Percentiles rank a stretch among this genome's conserved stretches.
Evolutionary conservation across 768 basidiomycete species (phyloP).

Genomic region (Tulasnella sp.): DNA sequence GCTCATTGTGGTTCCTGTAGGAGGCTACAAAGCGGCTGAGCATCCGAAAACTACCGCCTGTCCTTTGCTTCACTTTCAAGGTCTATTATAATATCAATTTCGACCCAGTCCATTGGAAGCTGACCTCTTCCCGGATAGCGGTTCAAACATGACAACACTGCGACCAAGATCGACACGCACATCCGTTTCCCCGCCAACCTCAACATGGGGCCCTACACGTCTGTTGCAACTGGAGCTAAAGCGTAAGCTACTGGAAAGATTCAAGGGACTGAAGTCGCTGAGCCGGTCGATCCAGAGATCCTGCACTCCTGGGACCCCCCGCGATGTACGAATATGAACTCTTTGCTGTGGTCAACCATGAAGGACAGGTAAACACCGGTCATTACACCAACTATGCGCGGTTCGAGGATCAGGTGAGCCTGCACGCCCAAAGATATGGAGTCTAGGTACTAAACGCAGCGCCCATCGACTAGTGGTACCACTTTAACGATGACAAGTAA

Average conservation of each 20-base stretch:
- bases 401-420: constrained; percentile 71
- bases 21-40: constrained; percentile 80
- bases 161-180: constrained; percentile 76
- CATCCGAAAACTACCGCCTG: constrained; percentile 77
- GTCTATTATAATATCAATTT: constrained; percentile 34
- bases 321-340: constrained; percentile 83
- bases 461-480: constrained; percentile 64
- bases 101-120: neutral
- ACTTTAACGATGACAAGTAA: constrained; percentile 90
- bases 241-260: neutral
- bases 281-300: neutral
- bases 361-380: constrained; percentile 89
- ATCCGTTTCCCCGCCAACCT: constrained; percentile 76
- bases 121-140: constrained; percentile 43
- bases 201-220: constrained; percentile 85
- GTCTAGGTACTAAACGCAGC: neutral
- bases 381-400: constrained; percentile 88
- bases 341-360: constrained; percentile 89
- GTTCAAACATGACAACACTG: constrained; percentile 77
- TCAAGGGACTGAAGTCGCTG: neutral
- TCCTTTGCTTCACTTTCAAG: constrained; percentile 93
- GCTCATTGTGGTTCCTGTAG: constrained; percentile 31
- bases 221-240: constrained; percentile 43
- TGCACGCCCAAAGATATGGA: neutral
- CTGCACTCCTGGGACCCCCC: constrained; percentile 35